These are phyloP conservation scores for Abrus precatorius DNA, from an alignment of 306 rosid species.

Conservation along the genomic window DNA sequence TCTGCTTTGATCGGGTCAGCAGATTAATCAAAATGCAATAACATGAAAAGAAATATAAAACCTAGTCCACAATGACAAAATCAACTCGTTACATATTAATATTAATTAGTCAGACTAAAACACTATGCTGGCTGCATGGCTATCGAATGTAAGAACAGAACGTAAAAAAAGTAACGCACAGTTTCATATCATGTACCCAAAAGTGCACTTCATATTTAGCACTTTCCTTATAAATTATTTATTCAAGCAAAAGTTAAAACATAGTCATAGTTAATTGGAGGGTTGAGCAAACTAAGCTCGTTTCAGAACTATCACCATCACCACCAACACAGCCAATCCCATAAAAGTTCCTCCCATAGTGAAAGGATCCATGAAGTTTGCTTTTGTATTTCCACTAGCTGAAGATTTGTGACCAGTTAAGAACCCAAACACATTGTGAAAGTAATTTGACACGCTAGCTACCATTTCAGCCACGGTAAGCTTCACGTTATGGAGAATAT, in stretches of 20 bases:
- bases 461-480: slow-evolving; percentile 53
- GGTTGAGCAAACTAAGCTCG: slow-evolving; percentile 57
- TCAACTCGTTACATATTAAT: too few relatives aligned
- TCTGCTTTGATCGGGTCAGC: too few relatives aligned
- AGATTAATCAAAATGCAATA: too few relatives aligned
- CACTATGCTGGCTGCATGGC: neutral
- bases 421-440: slow-evolving; percentile 61
- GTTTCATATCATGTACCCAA: neutral
- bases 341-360: slow-evolving; percentile 56
- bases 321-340: slow-evolving; percentile 68
- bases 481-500: slow-evolving; percentile 47
- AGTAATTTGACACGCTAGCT: slow-evolving; percentile 43
- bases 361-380: slow-evolving; percentile 7
- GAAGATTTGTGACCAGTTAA: slow-evolving; percentile 12
- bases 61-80: too few relatives aligned
- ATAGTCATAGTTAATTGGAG: neutral
- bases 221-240: neutral
- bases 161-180: neutral
- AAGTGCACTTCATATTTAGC: neutral
- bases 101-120: neutral
- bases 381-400: slow-evolving; percentile 47
- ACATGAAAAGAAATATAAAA: too few relatives aligned
- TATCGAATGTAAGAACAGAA: neutral
- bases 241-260: neutral
- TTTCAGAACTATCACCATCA: slow-evolving; percentile 64